A percentile compares a stretch with the other conserved stretches of the same genome.
Evolutionary conservation across 306 rosid species (phyloP).

Genomic region (Datisca glomerata): DNA sequence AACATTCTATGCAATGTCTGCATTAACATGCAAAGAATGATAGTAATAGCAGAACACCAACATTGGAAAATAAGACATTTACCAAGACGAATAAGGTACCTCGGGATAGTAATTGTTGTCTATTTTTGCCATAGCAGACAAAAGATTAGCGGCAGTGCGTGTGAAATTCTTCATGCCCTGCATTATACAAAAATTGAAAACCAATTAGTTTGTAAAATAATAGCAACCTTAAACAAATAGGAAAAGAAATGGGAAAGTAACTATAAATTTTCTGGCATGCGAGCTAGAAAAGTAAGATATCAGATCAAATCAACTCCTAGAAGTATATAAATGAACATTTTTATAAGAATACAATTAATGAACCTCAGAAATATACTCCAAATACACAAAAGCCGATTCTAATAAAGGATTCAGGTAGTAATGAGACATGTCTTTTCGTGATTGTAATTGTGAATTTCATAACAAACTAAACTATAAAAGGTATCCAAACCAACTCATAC

Average conservation of each 20-base stretch:
- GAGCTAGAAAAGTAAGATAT: too few relatives aligned
- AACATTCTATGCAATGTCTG: constrained; percentile 92
- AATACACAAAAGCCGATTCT: too few relatives aligned
- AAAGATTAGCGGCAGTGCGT: constrained; percentile 66
- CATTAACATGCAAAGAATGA: constrained; percentile 9
- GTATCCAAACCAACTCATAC: constrained; percentile 34
- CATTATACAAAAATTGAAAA: constrained; percentile 13
- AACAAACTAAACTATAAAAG: constrained; percentile 6
- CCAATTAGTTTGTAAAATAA: not conserved
- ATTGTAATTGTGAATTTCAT: too few relatives aligned
- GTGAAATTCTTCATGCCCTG: constrained; percentile 95
- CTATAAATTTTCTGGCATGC: too few relatives aligned
- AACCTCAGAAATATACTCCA: too few relatives aligned
- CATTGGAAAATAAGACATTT: not conserved
- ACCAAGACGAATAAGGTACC: constrained; percentile 28
- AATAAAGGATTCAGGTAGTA: too few relatives aligned
- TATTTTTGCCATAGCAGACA: constrained; percentile 68
- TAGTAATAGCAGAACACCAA: not conserved
- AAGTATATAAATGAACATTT: too few relatives aligned
- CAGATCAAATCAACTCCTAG: too few relatives aligned
- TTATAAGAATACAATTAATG: too few relatives aligned
- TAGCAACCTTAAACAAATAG: too few relatives aligned
- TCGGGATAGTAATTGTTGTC: constrained; percentile 88
- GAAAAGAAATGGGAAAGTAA: too few relatives aligned
- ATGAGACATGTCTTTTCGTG: too few relatives aligned